Evolutionary conservation across 1,284 basidiomycete species (phyloP), one percentile per base, ranked within the genome.

Genomic region (Afroboletus lepidellus): DNA sequence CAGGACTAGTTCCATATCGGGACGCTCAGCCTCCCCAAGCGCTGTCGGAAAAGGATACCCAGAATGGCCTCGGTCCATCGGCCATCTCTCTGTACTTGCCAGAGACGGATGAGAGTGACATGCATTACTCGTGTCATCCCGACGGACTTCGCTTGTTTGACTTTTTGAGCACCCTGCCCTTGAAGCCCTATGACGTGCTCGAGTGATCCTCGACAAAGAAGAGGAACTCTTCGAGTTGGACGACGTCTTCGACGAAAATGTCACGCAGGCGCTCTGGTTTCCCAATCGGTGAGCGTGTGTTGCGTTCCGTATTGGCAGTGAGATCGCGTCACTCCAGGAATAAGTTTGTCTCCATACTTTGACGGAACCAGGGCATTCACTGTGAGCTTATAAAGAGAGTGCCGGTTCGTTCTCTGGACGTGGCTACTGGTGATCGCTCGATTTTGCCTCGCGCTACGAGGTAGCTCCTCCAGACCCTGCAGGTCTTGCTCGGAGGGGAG

Each of bases 181-280:
- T 85, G 55, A 77, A 83, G 21, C 71, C 68, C 3, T 90, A 78
- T 55, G 88, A 88, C 2, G 67, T 85, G 1, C 73, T 87, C 46
- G 73, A 77, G 70, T 76, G 29, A 74, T 90, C 15, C 46, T 85
- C 3, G 86, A 88, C 51, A 70, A 78, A 36, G 87, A 90, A 60
- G 88, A 88, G 48, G 85, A 87, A 56, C 74, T 90, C 0, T 87
- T 81, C 54, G 84, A 87, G 54, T 69, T 77, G 38, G 82, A 85
- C 55, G 81, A 86, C 59, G 69, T 88, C 6, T 71, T 74, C 25
- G 86, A 88, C 55, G 85, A 89, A 54, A 90, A 90, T 63, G 81
- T 87, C 5, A 84, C 90, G 74, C 78, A 83, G 51, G 85, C 86
- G 2, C 68, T 90, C 8, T 90, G 87, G 88, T 78, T 74, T 46